A percentile compares a stretch with the other conserved stretches of the same genome.
Conservation (phyloP, 306 rosid species). For the Senna siamea region DNA sequence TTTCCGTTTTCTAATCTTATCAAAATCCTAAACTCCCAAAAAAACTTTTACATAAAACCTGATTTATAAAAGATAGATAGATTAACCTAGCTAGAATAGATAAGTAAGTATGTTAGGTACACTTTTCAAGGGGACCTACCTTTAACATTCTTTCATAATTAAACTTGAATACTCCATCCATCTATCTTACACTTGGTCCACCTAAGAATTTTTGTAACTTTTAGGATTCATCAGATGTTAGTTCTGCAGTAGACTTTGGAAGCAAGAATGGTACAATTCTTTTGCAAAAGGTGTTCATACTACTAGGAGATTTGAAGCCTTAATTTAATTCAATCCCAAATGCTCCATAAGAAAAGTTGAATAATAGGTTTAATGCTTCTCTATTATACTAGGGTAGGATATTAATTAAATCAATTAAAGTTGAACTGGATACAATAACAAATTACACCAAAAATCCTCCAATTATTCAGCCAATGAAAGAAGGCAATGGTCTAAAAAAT, state of each 20-base stretch:
- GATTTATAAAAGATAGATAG: too few species aligned
- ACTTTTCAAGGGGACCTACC: neutral
- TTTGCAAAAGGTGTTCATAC: neutral
- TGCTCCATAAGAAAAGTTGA: neutral
- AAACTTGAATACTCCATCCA: neutral
- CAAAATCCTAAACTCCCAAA: too few species aligned
- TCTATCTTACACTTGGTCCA: neutral
- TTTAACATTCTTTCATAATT: neutral
- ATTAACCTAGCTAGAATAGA: too few species aligned
- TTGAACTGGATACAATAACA: neutral
- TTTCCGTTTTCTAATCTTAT: neutral
- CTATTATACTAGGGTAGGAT: neutral
- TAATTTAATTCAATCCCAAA: neutral
- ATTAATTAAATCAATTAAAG: neutral
- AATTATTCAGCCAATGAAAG: neutral
- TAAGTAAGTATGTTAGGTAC: neutral
- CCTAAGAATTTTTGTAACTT: neutral
- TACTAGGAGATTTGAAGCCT: neutral
- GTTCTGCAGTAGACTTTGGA: neutral
- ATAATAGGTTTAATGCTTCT: neutral
- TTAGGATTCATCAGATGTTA: slow-evolving; percentile 1
- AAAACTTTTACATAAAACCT: too few species aligned
- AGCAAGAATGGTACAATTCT: neutral
- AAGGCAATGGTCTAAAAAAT: neutral
- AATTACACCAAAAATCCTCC: neutral